Evolutionary conservation across 768 basidiomycete genomes (phyloP), one percentile per base, ranked within the genome.

Genomic region (Amanita thiersii): DNA sequence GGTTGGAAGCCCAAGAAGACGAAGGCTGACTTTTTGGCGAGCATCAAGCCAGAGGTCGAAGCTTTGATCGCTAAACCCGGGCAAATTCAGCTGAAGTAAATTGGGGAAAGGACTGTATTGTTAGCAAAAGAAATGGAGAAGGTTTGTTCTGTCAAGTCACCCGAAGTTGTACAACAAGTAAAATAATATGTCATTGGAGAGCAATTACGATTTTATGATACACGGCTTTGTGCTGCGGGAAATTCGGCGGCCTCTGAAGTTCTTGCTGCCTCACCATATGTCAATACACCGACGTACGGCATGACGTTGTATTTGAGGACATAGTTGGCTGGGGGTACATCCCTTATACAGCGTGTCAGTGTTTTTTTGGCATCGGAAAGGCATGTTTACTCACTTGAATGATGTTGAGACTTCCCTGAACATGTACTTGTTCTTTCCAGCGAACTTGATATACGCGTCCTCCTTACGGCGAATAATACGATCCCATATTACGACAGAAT

Each of bases 401-500:
- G 77, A 69, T 28, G 70, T 63, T 17, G 79, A 79, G 30, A 83
- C 58, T 43, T 91, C 90, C 24, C 79, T 77, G 65, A 92, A 81
- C 48, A 72, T 70, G 59, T 93, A 94, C 58, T 92, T 92, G 61
- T 88, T 88, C 61, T 80, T 79, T 43, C 70, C 79, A 26, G 61
- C 59, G 45, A 84, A 67, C 43, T 75, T 73, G 38, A 94, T 62
- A 32, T 72, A 58, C 0, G 86, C 86, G 47, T 89, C 80, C 51
- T 80, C 75, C 50, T 81, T 81, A 44, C 82, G 71, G n/a, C 81
- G 77, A 31, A 94, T 72, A 55, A 94, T 93, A 28, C 85, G 79
- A 62, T 94, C 91, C 91, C 91, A 94, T 11, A 93, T 71, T 26
- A 93, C 88, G 3, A 92, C 83, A 14, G 81, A 72, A 56, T 88